Evolutionary conservation across 805 yeast genomes (phyloP).

Genomic region (Metschnikowia henanensis): DNA sequence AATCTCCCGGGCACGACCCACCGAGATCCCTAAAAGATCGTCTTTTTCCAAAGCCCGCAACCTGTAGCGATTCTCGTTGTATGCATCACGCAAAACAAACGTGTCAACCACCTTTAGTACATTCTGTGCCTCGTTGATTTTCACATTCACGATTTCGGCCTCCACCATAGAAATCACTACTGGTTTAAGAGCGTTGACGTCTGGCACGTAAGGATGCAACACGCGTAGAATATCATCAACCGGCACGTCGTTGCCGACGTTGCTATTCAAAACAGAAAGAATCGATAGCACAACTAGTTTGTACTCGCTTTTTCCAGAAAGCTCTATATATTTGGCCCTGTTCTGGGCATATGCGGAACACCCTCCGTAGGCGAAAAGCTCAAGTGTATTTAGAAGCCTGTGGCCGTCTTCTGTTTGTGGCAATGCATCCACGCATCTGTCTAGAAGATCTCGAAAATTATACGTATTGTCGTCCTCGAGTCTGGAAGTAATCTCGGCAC

Average conservation of each 20-base stretch:
- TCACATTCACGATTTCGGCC: slow-evolving; percentile 22
- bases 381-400: slow-evolving; percentile 27
- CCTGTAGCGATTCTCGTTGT: slow-evolving; percentile 21
- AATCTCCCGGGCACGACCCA: slow-evolving; percentile 18
- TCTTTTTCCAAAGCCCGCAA: slow-evolving; percentile 26
- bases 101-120: slow-evolving; percentile 21
- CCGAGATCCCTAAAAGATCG: slow-evolving; percentile 23
- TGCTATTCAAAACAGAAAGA: slow-evolving; percentile 23
- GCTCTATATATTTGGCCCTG: slow-evolving; percentile 15
- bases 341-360: slow-evolving; percentile 25
- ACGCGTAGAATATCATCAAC: slow-evolving; percentile 17
- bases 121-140: slow-evolving; percentile 28
- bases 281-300: slow-evolving; percentile 33
- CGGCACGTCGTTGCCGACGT: slow-evolving; percentile 22
- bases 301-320: slow-evolving; percentile 13
- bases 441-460: slow-evolving; percentile 10
- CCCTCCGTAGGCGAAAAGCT: slow-evolving; percentile 41
- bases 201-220: slow-evolving; percentile 4
- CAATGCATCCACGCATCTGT: not conserved
- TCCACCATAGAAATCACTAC: slow-evolving; percentile 28
- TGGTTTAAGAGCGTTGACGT: slow-evolving; percentile 17
- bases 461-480: slow-evolving; percentile 1
- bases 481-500: not conserved
- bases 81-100: slow-evolving; percentile 31
- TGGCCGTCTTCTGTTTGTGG: not conserved